Base-by-base conservation (phyloP, 768 basidiomycete species). In the Pisolithus marmoratus region DNA sequence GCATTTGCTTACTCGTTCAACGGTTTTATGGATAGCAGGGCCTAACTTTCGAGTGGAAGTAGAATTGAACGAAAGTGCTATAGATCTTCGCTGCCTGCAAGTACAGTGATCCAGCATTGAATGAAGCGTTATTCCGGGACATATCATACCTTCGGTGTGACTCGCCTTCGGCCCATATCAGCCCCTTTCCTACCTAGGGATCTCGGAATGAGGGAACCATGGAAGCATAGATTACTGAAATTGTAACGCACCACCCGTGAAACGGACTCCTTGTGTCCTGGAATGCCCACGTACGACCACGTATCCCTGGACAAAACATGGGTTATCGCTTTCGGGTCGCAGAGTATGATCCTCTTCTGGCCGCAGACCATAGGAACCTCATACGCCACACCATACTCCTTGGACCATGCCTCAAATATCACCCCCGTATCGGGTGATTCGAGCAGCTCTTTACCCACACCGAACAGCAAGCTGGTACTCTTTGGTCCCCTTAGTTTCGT, bases 251-350 rank as follows among this genome's bases (percentile, higher is more conserved):
- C 70, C 47, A 70, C 14, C 6, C 50, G 55, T 24, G 70, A 69
- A 9, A 78, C 72, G 31, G 73, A 68, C 0, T 60, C 44, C 24
- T 64, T 69, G 7, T 63, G 54, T 36, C 73, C 58, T 5, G 59
- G 63, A 2, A 70, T 70, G 40, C 72, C 71, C 0, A 72, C 63
- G 58, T 82, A 82, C 0, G 63, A 67, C 41, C 66, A 75, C 0
- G 78, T 78, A 48, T 81, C 80, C 50, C 63, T 71, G 0, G 76
- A 63, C 57, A 73, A 77, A 49, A 79, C 75, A 56, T 81, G 76
- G 0, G 71, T 64, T 22, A 75, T 63, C 0, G 81, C 78, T 59
- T 72, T 77, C 3, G 74, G 72, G 52, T 78, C 77, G 46, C 67
- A 64, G 6, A 79, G 58, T 0, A 76, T 56, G 22, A 78, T 54